Percentiles rank a stretch among this genome's conserved stretches.
Conservation (phyloP, 2,329 filamentous ascomycete genomes). For the Penicillium italicum region DNA sequence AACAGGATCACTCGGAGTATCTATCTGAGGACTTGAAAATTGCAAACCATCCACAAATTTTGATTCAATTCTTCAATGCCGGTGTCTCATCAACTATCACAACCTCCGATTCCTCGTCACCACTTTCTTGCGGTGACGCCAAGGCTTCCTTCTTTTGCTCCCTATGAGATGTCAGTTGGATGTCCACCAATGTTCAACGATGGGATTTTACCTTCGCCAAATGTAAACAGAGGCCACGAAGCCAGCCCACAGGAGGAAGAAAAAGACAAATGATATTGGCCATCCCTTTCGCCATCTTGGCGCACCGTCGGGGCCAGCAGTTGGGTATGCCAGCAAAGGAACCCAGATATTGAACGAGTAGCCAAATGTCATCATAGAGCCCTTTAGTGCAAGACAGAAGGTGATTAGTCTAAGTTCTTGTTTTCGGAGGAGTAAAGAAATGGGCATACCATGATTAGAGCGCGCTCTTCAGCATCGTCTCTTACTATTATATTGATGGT, state of each 20-base stretch:
- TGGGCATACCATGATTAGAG: constrained; percentile 29
- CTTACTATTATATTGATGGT: constrained; percentile 45
- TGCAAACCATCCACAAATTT: no score
- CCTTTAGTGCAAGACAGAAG: constrained; percentile 21
- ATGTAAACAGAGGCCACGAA: constrained; percentile 23
- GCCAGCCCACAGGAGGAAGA: constrained; percentile 43
- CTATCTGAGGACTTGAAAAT: no score
- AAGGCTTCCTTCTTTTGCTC: constrained; percentile 9
- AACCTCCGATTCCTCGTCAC: constrained; percentile 15
- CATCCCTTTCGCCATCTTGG: constrained; percentile 51
- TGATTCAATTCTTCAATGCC: not conserved
- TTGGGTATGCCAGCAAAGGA: constrained; percentile 44
- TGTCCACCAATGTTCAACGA: not conserved
- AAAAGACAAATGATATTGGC: constrained; percentile 48
- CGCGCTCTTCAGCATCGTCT: constrained; percentile 40
- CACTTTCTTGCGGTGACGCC: not conserved
- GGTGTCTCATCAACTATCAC: constrained; percentile 3
- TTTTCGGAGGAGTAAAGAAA: not conserved
- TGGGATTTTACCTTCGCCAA: constrained; percentile 14
- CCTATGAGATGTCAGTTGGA: not conserved
- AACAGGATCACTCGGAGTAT: no score
- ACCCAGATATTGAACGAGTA: constrained; percentile 49
- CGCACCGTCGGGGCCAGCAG: constrained; percentile 41
- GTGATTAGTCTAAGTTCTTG: not conserved
- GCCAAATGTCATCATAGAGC: constrained; percentile 48